Percentiles rank a stretch among this genome's conserved stretches.
phyloP scores from a whole-genome alignment of 2,329 filamentous ascomycete species.

The Emericellopsis atlantica region DNA sequence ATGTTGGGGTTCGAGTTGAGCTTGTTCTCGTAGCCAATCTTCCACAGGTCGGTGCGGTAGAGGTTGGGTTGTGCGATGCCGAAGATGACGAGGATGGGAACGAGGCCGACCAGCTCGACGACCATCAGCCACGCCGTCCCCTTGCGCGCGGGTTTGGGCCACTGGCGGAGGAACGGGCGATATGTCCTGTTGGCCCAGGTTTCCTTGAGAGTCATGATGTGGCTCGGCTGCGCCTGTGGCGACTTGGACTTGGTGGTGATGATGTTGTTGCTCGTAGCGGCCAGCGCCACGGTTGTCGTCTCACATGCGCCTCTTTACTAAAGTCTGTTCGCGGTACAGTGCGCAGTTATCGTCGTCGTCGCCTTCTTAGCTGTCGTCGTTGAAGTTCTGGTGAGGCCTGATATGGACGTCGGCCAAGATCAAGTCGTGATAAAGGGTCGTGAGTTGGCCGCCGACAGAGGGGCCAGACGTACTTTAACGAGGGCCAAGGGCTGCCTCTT shows the following conservation, averaged over 20 bases:
- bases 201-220: conserved; percentile 6
- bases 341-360: too few species aligned
- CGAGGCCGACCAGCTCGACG: conserved; percentile 51
- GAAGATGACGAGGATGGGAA: conserved; percentile 57
- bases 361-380: too few species aligned
- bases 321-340: background rate
- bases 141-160: conserved; percentile 35
- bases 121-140: conserved; percentile 52
- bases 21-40: conserved; percentile 54
- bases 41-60: conserved; percentile 62
- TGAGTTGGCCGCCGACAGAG: too few species aligned
- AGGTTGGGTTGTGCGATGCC: conserved; percentile 62
- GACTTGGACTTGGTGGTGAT: too few species aligned
- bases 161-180: conserved; percentile 44
- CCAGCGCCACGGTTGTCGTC: conserved; percentile 8
- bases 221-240: background rate
- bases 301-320: background rate
- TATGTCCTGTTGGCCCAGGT: conserved; percentile 19
- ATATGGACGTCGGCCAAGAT: too few species aligned
- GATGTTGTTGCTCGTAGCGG: conserved; percentile 3
- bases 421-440: too few species aligned
- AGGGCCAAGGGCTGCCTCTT: too few species aligned
- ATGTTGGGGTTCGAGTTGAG: conserved; percentile 65
- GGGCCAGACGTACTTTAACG: too few species aligned
- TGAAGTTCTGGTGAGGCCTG: too few species aligned